These are phyloP conservation scores for Paracamarosporium sp. DNA, from an alignment of 2,329 filamentous ascomycete genomes.

Conservation along the genomic window DNA sequence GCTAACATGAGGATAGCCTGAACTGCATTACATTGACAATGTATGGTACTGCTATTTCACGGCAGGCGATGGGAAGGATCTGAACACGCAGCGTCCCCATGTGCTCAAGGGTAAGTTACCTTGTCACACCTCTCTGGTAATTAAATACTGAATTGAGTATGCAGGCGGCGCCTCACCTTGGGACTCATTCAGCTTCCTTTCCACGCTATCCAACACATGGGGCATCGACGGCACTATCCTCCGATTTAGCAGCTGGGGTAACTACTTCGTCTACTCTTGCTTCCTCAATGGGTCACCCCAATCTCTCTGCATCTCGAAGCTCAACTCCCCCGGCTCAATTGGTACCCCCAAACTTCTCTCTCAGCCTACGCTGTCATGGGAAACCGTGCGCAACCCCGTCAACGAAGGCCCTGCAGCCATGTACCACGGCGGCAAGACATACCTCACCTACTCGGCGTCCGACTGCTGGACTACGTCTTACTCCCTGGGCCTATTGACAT, in stretches of 20 bases:
- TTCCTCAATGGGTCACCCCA: constrained; percentile 53
- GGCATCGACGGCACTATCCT: constrained; percentile 62
- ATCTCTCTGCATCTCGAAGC: constrained; percentile 50
- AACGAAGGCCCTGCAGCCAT: constrained; percentile 64
- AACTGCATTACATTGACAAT: constrained; percentile 58
- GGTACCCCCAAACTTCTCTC: constrained; percentile 59
- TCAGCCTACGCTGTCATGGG: constrained; percentile 59
- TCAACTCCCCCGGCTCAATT: constrained; percentile 51
- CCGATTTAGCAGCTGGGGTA: constrained; percentile 53
- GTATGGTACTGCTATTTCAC: constrained; percentile 66
- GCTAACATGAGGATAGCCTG: constrained; percentile 43
- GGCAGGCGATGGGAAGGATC: constrained; percentile 53
- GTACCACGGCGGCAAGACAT: constrained; percentile 61
- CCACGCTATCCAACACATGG: constrained; percentile 53
- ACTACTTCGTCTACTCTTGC: constrained; percentile 64
- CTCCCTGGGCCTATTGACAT: constrained; percentile 61
- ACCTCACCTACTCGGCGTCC: constrained; percentile 61
- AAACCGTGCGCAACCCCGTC: constrained; percentile 57
- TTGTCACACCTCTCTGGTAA: no score
- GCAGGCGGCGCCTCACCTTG: constrained; percentile 60
- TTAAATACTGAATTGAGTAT: background rate
- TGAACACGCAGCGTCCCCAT: constrained; percentile 60
- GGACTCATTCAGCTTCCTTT: constrained; percentile 59
- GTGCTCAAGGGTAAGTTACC: constrained; percentile 56
- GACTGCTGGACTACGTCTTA: constrained; percentile 65